These are phyloP conservation scores for Magnaporthales sp. DNA, from an alignment of 2,329 filamentous ascomycete species.

Conservation along the genomic window DNA sequence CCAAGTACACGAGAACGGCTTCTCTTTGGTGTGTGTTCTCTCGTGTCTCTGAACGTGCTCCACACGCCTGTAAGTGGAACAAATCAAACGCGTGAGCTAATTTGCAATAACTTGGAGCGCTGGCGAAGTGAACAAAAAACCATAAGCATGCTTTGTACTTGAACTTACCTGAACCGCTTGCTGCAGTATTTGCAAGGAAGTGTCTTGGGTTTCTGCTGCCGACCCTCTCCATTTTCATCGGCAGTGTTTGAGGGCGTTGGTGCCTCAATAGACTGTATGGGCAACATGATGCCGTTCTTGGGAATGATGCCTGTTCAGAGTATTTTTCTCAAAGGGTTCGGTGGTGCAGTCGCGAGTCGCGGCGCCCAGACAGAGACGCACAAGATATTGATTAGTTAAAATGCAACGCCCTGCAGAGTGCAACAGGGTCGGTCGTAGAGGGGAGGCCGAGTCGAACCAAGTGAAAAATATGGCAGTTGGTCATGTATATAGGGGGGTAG, in stretches of 20 bases:
- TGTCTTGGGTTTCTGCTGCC: slow-evolving; percentile 52
- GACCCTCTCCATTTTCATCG: slow-evolving; percentile 41
- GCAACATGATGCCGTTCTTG: slow-evolving; percentile 32
- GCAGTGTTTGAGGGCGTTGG: slow-evolving; percentile 25
- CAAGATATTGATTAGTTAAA: neutral
- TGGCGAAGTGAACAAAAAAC: slow-evolving; percentile 10
- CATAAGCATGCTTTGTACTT: slow-evolving; percentile 8
- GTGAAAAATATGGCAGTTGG: neutral
- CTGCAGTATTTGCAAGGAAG: slow-evolving; percentile 55
- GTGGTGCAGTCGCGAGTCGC: neutral
- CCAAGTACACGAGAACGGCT: slow-evolving; percentile 53
- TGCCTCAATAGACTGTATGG: slow-evolving; percentile 43
- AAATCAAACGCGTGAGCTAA: slow-evolving; percentile 29
- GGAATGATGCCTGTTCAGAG: neutral
- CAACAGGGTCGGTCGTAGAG: neutral
- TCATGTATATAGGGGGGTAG: neutral
- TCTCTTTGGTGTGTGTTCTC: slow-evolving; percentile 57
- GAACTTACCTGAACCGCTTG: slow-evolving; percentile 52
- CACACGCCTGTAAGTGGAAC: slow-evolving; percentile 41
- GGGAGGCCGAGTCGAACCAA: neutral
- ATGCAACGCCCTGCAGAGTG: neutral
- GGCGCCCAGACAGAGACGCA: neutral
- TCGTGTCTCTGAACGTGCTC: slow-evolving; percentile 58
- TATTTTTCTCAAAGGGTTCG: neutral
- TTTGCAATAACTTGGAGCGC: slow-evolving; percentile 18